These are phyloP conservation scores for Lipomyces kockii DNA, from an alignment of 805 yeast species.

Conservation along the genomic window DNA sequence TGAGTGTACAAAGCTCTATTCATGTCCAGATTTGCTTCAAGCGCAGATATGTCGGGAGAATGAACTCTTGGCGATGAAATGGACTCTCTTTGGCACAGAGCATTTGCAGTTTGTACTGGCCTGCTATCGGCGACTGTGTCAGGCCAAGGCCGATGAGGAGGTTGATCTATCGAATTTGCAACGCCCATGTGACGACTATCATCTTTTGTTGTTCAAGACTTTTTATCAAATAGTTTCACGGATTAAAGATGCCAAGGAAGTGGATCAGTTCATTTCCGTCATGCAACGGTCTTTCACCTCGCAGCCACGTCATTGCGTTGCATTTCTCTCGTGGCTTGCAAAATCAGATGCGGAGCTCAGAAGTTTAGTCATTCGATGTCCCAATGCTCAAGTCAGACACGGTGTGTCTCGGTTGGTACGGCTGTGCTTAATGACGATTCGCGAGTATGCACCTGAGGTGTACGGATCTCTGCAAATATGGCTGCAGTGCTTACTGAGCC, in stretches of 20 bases:
- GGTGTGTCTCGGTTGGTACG: constrained; percentile 16
- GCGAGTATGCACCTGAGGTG: constrained; percentile 6
- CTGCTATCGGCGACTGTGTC: constrained; percentile 8
- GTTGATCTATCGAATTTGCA: not conserved
- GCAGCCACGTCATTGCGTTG: constrained; percentile 9
- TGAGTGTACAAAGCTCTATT: not conserved
- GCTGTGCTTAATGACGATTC: constrained; percentile 9
- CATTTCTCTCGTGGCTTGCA: constrained; percentile 26
- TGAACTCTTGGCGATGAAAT: constrained; percentile 17
- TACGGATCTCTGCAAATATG: constrained; percentile 25
- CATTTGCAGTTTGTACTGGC: constrained; percentile 20
- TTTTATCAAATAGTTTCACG: constrained; percentile 24
- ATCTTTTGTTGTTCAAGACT: constrained; percentile 23
- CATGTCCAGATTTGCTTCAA: constrained; percentile 5
- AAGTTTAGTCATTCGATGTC: constrained; percentile 27
- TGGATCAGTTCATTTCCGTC: constrained; percentile 8
- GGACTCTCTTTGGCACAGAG: constrained; percentile 20
- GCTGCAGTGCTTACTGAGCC: constrained; percentile 4
- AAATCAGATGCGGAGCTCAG: constrained; percentile 4
- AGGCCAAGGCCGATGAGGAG: not conserved
- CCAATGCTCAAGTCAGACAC: constrained; percentile 17
- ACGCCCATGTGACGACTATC: constrained; percentile 8
- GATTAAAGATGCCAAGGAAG: constrained; percentile 11
- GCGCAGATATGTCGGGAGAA: constrained; percentile 24
- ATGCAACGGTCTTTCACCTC: constrained; percentile 11